phyloP scores from a whole-genome alignment of 345 rosid species.

The Garcia nutans region DNA sequence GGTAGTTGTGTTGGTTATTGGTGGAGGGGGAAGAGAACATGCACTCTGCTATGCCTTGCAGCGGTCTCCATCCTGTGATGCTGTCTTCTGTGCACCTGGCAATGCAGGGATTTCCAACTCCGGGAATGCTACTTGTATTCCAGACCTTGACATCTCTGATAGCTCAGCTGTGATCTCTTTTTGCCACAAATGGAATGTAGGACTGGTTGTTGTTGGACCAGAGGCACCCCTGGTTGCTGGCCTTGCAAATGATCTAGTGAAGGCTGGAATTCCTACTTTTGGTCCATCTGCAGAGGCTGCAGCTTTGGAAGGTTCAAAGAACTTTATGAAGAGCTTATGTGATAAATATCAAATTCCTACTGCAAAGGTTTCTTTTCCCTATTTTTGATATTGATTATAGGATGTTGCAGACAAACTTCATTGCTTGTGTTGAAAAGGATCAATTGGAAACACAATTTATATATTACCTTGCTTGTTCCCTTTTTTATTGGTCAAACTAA shows the following conservation, averaged over 20 bases:
- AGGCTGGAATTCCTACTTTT: slow-evolving; percentile 72
- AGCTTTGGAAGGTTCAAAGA: slow-evolving; percentile 93
- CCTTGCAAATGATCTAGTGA: slow-evolving; percentile 66
- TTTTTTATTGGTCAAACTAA: neutral
- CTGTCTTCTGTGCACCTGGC: slow-evolving; percentile 90
- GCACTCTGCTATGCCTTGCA: slow-evolving; percentile 83
- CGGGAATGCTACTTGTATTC: slow-evolving; percentile 75
- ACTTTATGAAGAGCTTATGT: slow-evolving; percentile 88
- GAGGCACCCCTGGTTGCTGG: slow-evolving; percentile 95
- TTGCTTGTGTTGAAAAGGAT: neutral
- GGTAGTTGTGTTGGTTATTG: slow-evolving; percentile 78
- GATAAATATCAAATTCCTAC: slow-evolving; percentile 89
- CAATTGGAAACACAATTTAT: neutral
- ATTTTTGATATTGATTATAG: neutral
- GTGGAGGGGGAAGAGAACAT: slow-evolving; percentile 97
- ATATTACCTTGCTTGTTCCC: neutral
- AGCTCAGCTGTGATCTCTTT: slow-evolving; percentile 68
- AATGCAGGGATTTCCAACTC: slow-evolving; percentile 83
- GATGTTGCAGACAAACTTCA: neutral
- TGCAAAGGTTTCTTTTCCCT: slow-evolving; percentile 59
- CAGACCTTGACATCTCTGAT: slow-evolving; percentile 64
- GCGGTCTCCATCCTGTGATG: slow-evolving; percentile 67
- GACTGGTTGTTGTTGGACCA: slow-evolving; percentile 87
- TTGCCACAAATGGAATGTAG: slow-evolving; percentile 59
- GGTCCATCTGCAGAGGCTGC: slow-evolving; percentile 98